Conservation (phyloP, 441 rosid species). For the Croton laevigatus region DNA sequence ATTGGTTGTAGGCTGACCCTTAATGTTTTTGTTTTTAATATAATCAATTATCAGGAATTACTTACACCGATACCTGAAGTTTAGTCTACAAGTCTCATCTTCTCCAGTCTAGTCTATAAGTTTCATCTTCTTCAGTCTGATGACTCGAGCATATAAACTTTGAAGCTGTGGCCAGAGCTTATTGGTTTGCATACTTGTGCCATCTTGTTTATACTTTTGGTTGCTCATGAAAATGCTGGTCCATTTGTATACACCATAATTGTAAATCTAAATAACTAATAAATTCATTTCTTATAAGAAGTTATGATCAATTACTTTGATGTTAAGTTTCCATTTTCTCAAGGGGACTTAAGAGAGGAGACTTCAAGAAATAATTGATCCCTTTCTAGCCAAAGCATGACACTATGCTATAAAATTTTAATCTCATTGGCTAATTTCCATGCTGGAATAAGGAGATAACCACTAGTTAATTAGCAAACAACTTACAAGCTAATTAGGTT, state of each 20-base stretch:
- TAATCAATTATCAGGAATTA: constrained; percentile 48
- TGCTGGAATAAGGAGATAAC: too few relatives aligned
- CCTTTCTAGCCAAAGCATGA: too few relatives aligned
- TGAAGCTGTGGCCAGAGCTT: background rate
- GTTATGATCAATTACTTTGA: background rate
- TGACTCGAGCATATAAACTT: background rate
- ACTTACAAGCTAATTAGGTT: too few relatives aligned
- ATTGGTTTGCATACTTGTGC: background rate
- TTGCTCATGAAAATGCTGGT: background rate
- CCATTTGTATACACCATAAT: background rate
- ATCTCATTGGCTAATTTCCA: too few relatives aligned
- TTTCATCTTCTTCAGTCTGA: background rate
- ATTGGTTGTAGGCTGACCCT: constrained; percentile 8
- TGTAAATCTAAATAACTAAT: background rate
- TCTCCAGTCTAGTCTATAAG: constrained; percentile 10
- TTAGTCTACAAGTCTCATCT: constrained; percentile 22
- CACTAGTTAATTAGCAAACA: too few relatives aligned
- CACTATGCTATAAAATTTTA: too few relatives aligned
- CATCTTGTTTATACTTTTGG: background rate
- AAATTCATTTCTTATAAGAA: background rate
- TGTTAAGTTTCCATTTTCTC: constrained; percentile 13
- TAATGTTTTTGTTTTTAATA: constrained; percentile 3
- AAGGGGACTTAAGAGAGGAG: background rate
- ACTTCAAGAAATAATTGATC: too few relatives aligned
- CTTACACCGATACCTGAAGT: constrained; percentile 71